phyloP scores from a whole-genome alignment of 345 rosid genomes.

The Eucalyptus coolabah region DNA sequence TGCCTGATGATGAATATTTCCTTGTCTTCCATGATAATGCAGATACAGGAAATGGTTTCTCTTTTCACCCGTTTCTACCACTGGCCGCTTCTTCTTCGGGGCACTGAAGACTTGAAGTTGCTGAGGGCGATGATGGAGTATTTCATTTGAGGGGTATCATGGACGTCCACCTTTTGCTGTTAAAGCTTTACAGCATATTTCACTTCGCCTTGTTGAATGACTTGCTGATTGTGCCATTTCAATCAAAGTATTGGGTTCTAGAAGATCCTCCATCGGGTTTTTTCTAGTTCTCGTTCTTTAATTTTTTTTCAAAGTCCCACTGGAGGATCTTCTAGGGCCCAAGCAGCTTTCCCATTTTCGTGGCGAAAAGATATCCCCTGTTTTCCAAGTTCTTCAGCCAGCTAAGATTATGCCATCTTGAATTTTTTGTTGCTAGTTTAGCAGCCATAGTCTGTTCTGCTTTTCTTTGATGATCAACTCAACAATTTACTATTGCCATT shows the following conservation, averaged over 20 bases:
- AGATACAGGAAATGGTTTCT: constrained; percentile 81
- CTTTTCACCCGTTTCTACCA: constrained; percentile 84
- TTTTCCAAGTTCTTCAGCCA: neutral
- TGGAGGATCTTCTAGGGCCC: neutral
- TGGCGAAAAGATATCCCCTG: neutral
- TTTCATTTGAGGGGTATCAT: constrained; percentile 2
- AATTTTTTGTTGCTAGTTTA: too few species aligned
- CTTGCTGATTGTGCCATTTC: constrained; percentile 2
- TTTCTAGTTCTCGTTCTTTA: neutral
- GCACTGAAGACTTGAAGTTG: constrained; percentile 58
- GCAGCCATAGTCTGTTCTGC: neutral
- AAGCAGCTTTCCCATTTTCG: neutral
- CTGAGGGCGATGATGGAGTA: constrained; percentile 28
- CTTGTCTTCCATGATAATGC: neutral
- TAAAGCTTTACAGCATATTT: neutral
- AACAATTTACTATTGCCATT: neutral
- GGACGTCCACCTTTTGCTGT: neutral
- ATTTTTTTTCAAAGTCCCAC: neutral
- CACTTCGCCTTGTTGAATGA: neutral
- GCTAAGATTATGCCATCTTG: neutral
- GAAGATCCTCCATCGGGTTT: neutral
- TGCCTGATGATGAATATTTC: neutral
- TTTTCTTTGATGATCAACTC: neutral
- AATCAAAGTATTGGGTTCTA: neutral
- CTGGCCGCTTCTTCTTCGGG: constrained; percentile 94